A percentile compares a stretch with the other conserved stretches of the same genome.
phyloP scores from a whole-genome alignment of 805 yeast genomes.

The Candida arabinofermentans region DNA sequence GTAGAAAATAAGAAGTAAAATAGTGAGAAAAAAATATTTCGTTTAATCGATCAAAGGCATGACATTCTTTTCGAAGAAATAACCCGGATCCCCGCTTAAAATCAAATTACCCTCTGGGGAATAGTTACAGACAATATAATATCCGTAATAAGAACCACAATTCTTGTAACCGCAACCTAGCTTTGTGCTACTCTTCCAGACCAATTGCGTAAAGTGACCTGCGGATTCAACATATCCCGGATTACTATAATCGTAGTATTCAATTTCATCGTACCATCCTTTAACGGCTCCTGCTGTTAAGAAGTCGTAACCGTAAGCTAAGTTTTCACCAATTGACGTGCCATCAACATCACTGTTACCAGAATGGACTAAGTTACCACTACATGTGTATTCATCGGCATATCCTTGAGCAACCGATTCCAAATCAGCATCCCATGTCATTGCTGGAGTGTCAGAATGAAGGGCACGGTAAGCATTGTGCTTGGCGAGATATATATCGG shows the following conservation, averaged over 20 bases:
- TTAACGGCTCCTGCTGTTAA: slow-evolving; percentile 50
- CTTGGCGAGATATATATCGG: slow-evolving; percentile 45
- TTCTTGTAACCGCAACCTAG: slow-evolving; percentile 71
- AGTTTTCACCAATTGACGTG: slow-evolving; percentile 66
- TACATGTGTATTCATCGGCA: slow-evolving; percentile 54
- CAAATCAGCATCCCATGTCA: slow-evolving; percentile 53
- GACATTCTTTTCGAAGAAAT: slow-evolving; percentile 32
- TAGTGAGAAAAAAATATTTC: too few species aligned
- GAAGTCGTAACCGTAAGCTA: slow-evolving; percentile 65
- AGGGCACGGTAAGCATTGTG: slow-evolving; percentile 57
- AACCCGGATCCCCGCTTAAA: slow-evolving; percentile 34
- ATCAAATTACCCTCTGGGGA: slow-evolving; percentile 67
- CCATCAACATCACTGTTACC: slow-evolving; percentile 40
- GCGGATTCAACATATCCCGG: slow-evolving; percentile 46
- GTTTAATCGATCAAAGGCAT: slow-evolving; percentile 23
- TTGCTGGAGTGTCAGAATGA: slow-evolving; percentile 43
- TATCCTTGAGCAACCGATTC: slow-evolving; percentile 53
- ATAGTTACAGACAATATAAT: slow-evolving; percentile 71
- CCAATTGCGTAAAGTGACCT: slow-evolving; percentile 80
- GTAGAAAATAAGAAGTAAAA: too few species aligned
- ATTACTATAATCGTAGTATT: slow-evolving; percentile 45
- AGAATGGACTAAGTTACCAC: slow-evolving; percentile 58
- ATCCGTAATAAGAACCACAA: slow-evolving; percentile 45
- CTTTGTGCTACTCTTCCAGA: slow-evolving; percentile 61
- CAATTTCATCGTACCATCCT: slow-evolving; percentile 74